Conservation (phyloP, 192 early-diverging fungal genomes). For the Backusella macrospora region DNA sequence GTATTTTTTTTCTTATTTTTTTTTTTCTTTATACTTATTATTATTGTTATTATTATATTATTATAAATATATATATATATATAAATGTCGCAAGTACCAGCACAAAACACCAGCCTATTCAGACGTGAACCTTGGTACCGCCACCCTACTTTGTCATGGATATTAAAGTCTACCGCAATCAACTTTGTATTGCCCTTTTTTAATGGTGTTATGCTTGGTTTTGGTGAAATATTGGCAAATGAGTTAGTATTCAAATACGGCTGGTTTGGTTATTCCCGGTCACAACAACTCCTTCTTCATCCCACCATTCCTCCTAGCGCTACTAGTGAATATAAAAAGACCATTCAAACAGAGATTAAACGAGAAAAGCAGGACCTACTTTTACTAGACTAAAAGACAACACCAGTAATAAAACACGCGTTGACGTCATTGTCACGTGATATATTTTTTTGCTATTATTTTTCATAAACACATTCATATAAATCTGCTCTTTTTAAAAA, state of each 20-base stretch:
- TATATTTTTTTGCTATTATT: too few relatives aligned
- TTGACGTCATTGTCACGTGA: too few relatives aligned
- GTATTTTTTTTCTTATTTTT: not conserved
- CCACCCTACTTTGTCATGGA: constrained; percentile 37
- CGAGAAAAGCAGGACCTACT: constrained; percentile 17
- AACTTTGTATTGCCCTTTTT: constrained; percentile 62
- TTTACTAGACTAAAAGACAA: not conserved
- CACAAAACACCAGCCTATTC: constrained; percentile 1
- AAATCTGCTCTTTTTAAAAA: too few relatives aligned
- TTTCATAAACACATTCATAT: too few relatives aligned
- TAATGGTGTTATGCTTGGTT: constrained; percentile 67
- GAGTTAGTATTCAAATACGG: constrained; percentile 75
- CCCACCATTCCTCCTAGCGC: constrained; percentile 24
- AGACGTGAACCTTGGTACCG: constrained; percentile 36
- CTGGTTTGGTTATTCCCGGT: constrained; percentile 53
- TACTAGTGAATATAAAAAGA: constrained; percentile 37
- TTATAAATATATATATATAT: not conserved
- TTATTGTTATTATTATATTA: not conserved
- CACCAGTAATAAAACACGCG: not conserved
- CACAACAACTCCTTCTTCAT: constrained; percentile 3
- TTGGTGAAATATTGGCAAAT: constrained; percentile 85
- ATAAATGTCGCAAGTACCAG: constrained; percentile 7
- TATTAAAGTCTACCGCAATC: constrained; percentile 51
- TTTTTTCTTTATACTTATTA: not conserved
- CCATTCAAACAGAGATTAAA: constrained; percentile 6